Evolutionary conservation across 441 rosid species (phyloP).

Genomic region (Erodium texanum): DNA sequence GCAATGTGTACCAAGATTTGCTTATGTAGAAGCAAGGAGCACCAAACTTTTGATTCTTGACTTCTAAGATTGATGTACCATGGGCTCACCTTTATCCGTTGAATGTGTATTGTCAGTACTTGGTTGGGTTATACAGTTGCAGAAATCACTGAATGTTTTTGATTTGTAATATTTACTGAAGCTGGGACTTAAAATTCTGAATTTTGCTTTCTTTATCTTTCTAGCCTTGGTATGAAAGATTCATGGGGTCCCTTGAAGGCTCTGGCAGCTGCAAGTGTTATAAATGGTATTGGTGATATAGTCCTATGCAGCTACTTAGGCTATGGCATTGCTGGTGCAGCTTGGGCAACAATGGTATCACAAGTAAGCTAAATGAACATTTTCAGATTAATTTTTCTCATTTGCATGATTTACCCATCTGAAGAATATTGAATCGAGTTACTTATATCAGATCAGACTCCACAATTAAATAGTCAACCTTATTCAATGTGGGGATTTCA

Average conservation of each 20-base stretch:
- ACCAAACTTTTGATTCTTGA: too few species aligned
- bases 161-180: too few species aligned
- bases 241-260: conserved; percentile 94
- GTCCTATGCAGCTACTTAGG: conserved; percentile 70
- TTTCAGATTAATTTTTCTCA: not conserved
- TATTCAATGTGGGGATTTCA: too few species aligned
- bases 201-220: conserved; percentile 12
- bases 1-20: too few species aligned
- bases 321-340: conserved; percentile 86
- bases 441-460: too few species aligned
- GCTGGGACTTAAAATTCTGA: not conserved
- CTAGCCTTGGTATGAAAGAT: conserved; percentile 94
- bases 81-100: not conserved
- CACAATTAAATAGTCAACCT: too few species aligned
- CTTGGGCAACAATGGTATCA: conserved; percentile 94
- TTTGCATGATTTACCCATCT: too few species aligned
- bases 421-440: too few species aligned
- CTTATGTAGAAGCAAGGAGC: too few species aligned
- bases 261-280: conserved; percentile 54
- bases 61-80: too few species aligned
- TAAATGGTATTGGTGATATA: conserved; percentile 71
- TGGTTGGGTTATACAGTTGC: not conserved
- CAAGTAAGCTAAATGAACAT: conserved; percentile 42
- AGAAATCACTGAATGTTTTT: too few species aligned
- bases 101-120: not conserved